Evolutionary conservation across 2,329 filamentous ascomycete species (phyloP).

Genomic region (Fusarium nanum): DNA sequence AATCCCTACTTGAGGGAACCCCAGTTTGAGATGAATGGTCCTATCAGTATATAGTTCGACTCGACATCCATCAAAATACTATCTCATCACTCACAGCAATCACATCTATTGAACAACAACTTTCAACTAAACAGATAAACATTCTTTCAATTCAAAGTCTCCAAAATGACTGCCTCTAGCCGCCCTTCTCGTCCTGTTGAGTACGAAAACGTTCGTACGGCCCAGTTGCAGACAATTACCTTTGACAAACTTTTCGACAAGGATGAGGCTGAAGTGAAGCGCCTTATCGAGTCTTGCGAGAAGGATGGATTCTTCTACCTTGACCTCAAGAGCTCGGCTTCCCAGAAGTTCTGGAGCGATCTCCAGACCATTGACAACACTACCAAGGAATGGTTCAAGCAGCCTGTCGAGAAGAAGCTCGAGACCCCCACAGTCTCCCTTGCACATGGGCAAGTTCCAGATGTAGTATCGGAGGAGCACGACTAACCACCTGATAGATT

Average conservation of each 20-base stretch:
- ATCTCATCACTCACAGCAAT: not conserved
- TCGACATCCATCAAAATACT: not conserved
- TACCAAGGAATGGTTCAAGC: constrained; percentile 14
- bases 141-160: not conserved
- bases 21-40: no score
- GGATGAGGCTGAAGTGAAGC: not conserved
- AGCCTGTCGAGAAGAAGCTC: constrained; percentile 15
- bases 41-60: not conserved
- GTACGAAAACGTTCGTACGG: not conserved
- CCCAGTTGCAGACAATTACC: not conserved
- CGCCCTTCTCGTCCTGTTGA: not conserved
- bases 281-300: constrained; percentile 9
- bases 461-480: not conserved
- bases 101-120: not conserved
- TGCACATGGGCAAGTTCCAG: constrained; percentile 6
- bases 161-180: not conserved
- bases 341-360: constrained; percentile 10
- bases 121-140: not conserved
- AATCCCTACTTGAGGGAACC: no score
- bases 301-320: constrained; percentile 26
- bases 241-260: constrained; percentile 11
- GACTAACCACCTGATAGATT: not conserved
- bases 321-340: constrained; percentile 8
- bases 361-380: not conserved
- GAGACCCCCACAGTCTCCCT: constrained; percentile 21